These are phyloP conservation scores for Metschnikowia arizonensis DNA, from an alignment of 805 yeast genomes.

Conservation along the genomic window DNA sequence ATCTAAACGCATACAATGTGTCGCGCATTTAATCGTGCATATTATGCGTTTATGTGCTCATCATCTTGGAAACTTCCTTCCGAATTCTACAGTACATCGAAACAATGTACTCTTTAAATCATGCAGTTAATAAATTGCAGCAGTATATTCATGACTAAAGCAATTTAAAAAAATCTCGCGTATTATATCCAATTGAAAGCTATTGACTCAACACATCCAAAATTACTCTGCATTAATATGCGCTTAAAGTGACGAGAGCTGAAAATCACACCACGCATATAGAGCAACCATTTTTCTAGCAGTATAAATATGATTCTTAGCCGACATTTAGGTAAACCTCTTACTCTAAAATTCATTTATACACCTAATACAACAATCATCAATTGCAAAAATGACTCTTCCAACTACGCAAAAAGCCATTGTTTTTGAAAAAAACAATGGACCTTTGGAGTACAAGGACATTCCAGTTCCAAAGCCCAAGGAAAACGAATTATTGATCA, in stretches of 20 bases:
- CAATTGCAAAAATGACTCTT: slow-evolving; percentile 18
- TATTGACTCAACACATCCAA: neutral
- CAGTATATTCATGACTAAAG: neutral
- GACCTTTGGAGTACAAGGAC: slow-evolving; percentile 38
- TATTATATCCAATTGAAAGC: neutral
- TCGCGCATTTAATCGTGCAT: slow-evolving; percentile 4
- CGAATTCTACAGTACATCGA: neutral
- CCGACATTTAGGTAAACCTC: neutral
- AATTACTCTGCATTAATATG: neutral
- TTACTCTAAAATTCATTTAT: neutral
- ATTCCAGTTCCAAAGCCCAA: slow-evolving; percentile 41
- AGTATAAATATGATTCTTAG: slow-evolving; percentile 1
- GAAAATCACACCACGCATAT: slow-evolving; percentile 2
- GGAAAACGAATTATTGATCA: slow-evolving; percentile 39
- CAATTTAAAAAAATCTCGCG: neutral
- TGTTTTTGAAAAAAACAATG: slow-evolving; percentile 40
- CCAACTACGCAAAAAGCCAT: slow-evolving; percentile 43
- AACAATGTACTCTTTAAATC: neutral
- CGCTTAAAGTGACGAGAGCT: neutral
- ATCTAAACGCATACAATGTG: slow-evolving; percentile 4
- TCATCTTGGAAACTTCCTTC: too few species aligned
- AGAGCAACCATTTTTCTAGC: neutral
- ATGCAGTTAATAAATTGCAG: neutral
- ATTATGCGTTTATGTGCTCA: neutral
- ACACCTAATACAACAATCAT: neutral